Evolutionary conservation across 1,284 basidiomycete genomes (phyloP), one percentile per base, ranked within the genome.

Genomic region (Pascua sp.): DNA sequence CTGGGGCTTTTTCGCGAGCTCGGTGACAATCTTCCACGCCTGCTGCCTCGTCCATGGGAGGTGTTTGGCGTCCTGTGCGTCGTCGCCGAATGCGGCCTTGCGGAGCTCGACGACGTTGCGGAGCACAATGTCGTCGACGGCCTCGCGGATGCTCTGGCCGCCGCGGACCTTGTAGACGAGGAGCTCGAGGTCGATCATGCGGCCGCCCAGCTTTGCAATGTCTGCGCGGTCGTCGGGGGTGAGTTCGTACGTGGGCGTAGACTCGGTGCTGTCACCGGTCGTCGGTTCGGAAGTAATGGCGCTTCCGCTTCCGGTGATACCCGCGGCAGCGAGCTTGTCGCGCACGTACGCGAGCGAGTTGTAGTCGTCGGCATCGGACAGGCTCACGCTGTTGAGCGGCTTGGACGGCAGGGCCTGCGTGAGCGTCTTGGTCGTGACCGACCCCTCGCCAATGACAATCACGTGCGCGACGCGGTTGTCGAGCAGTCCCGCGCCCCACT

Each of bases 31-130:
- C 37, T 81, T 82, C 92, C 94, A 98, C 0, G 86, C 92, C 73
- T 98, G 92, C 53, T 89, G 86, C 47, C 88, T 82, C 9, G 85
- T 83, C 95, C 95, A 98, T 0, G 86, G 81, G 24, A 96, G 77
- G 49, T 75, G 80, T 75, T 91, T 91, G 4, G 88, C 87, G 69
- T 96, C 93, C 52, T 91, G 89, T 4, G 81, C 75, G 69, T 95
- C 93, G 68, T 97, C 93, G 0, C 92, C 95, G 70, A 97, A 98
- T 0, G 90, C 90, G 53, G 84, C 88, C 81, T 97, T 97, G 49
- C 90, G 82, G 49, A 97, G 79, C 75, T 96, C 93, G 45, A 86
- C 83, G 9, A 92, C 85, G 39, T 86, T 88, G 42, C 87, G 84
- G 41, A 79, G 78, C 65, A 96, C 85, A 66, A 95, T 90, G 68